phyloP scores from a whole-genome alignment of 2,329 filamentous ascomycete genomes.

The Pestalotiopsis sp. region DNA sequence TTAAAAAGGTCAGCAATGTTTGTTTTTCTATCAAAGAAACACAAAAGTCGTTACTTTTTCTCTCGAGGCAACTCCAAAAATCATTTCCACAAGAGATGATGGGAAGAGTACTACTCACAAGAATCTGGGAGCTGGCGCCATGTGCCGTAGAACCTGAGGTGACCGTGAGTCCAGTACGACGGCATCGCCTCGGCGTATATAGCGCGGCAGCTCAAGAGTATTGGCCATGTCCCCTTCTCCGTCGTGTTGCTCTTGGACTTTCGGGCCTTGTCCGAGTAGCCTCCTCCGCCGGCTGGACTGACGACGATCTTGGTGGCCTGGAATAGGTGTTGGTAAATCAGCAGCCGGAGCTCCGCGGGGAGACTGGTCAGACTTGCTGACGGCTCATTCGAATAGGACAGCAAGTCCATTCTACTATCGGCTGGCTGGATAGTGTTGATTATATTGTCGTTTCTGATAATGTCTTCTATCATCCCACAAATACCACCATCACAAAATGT shows the following conservation, averaged over 20 bases:
- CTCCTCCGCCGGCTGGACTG: background rate
- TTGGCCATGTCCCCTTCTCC: background rate
- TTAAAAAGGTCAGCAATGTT: background rate
- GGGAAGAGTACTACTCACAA: background rate
- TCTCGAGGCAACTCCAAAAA: background rate
- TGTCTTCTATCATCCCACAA: too few species aligned
- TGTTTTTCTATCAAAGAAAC: background rate
- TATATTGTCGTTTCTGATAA: too few species aligned
- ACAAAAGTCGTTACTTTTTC: background rate
- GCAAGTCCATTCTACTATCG: too few species aligned
- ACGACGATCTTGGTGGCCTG: background rate
- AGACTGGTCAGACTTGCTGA: background rate
- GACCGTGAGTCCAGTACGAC: background rate
- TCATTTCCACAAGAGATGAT: too few species aligned
- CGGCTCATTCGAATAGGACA: background rate
- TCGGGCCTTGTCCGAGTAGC: background rate
- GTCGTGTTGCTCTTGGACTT: background rate
- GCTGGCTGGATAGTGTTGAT: too few species aligned
- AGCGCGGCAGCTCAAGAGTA: background rate
- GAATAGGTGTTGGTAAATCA: background rate
- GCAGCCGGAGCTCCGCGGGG: background rate
- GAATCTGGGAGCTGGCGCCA: background rate
- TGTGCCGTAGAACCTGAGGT: background rate
- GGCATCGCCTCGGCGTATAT: background rate
- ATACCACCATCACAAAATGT: too few species aligned